Conservation (phyloP, 2,329 filamentous ascomycete species). For the Polychaeton citri region DNA sequence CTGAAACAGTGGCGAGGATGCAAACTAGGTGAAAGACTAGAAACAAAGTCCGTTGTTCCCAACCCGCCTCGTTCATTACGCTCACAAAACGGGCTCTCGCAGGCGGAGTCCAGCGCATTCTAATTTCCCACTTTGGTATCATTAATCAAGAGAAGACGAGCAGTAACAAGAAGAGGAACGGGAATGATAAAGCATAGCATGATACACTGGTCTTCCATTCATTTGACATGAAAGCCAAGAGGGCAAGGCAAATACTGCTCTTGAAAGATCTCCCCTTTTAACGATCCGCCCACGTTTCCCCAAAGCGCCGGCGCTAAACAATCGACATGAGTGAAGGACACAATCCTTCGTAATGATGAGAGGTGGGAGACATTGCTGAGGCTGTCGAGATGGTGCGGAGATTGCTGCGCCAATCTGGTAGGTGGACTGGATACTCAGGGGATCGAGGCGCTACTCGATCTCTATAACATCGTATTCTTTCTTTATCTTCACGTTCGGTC, state of each 20-base stretch:
- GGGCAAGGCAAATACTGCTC: no score
- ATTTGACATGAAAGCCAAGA: no score
- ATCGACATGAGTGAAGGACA: no score
- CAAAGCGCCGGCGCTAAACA: no score
- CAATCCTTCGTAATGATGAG: no score
- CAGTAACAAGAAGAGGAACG: background rate
- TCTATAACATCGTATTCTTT: background rate
- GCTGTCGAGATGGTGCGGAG: no score
- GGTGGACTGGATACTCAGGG: no score
- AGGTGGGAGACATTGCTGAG: no score
- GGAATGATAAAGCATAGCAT: background rate
- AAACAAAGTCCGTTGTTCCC: background rate
- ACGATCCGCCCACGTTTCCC: no score
- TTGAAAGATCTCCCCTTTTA: no score
- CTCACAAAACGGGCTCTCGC: background rate
- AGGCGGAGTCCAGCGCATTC: background rate
- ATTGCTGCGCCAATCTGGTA: no score
- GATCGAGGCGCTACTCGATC: background rate
- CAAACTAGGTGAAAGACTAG: background rate
- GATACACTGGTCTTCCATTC: no score
- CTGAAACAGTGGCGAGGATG: background rate
- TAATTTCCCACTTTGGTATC: background rate
- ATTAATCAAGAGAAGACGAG: conserved; percentile 1
- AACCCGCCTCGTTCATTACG: background rate
- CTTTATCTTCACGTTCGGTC: background rate